Percentiles rank a stretch among this genome's conserved stretches.
These are phyloP conservation scores for Yarrowia sp. DNA, from an alignment of 805 yeast genomes.

Conservation along the genomic window DNA sequence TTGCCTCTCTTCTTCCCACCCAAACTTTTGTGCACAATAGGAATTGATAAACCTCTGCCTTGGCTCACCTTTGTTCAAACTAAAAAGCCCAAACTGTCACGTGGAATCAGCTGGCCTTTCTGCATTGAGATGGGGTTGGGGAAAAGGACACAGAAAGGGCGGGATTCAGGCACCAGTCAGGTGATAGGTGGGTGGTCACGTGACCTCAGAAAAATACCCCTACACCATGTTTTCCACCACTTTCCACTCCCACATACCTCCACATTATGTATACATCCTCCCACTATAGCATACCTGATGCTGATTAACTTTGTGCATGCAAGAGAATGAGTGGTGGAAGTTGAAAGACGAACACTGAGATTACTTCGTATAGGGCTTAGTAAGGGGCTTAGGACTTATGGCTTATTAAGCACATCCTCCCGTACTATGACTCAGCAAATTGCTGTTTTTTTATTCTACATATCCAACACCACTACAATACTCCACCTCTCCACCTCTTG, in stretches of 20 bases:
- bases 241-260: background rate
- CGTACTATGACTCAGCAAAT: too few species aligned
- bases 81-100: conserved; percentile 19
- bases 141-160: background rate
- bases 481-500: too few species aligned
- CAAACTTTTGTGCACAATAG: conserved; percentile 17
- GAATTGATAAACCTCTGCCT: conserved; percentile 21
- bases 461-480: too few species aligned
- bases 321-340: background rate
- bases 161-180: too few species aligned
- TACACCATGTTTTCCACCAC: too few species aligned
- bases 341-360: background rate
- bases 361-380: too few species aligned
- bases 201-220: too few species aligned
- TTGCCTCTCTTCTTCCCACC: background rate
- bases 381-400: too few species aligned
- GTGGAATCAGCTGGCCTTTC: conserved; percentile 19
- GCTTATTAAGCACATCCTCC: too few species aligned
- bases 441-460: too few species aligned
- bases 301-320: conserved; percentile 1
- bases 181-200: too few species aligned
- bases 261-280: background rate
- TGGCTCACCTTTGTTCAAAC: conserved; percentile 15
- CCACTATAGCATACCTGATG: background rate
- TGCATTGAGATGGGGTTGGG: conserved; percentile 14